Percentiles rank a stretch among this genome's conserved stretches.
Conservation (phyloP, 2,329 filamentous ascomycete genomes). For the Colletotrichum australisinense region DNA sequence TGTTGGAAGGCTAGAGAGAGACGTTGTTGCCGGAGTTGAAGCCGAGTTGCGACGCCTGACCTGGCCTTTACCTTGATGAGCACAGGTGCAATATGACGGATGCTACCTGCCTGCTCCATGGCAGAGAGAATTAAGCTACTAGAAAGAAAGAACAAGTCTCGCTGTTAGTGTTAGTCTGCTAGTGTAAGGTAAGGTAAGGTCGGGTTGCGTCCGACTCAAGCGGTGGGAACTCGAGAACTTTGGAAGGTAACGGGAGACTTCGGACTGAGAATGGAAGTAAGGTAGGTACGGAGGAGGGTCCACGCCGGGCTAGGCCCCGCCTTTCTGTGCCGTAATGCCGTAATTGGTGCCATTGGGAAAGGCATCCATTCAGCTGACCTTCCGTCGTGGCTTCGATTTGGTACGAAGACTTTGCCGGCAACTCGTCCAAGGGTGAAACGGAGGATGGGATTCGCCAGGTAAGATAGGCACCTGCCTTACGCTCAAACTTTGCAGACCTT, state of each 20-base stretch:
- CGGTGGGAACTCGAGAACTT: not conserved
- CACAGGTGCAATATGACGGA: not conserved
- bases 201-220: constrained; percentile 25
- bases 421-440: not conserved
- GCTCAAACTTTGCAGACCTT: too few relatives aligned
- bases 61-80: not conserved
- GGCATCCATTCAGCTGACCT: constrained; percentile 22
- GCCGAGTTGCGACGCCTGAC: not conserved
- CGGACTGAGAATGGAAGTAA: not conserved
- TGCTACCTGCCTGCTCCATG: constrained; percentile 13
- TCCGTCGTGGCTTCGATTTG: not conserved
- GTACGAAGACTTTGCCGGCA: not conserved
- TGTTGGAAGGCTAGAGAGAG: not conserved
- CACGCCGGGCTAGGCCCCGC: constrained; percentile 25
- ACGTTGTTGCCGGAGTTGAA: not conserved
- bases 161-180: not conserved
- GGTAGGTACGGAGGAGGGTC: not conserved
- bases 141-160: not conserved
- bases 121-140: not conserved
- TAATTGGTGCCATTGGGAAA: constrained; percentile 22
- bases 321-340: constrained; percentile 30
- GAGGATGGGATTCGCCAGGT: not conserved
- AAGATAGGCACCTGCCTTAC: too few relatives aligned
- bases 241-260: not conserved
- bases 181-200: not conserved